These are phyloP conservation scores for Volvariella surrecta DNA, from an alignment of 1,284 basidiomycete species.

Conservation along the genomic window DNA sequence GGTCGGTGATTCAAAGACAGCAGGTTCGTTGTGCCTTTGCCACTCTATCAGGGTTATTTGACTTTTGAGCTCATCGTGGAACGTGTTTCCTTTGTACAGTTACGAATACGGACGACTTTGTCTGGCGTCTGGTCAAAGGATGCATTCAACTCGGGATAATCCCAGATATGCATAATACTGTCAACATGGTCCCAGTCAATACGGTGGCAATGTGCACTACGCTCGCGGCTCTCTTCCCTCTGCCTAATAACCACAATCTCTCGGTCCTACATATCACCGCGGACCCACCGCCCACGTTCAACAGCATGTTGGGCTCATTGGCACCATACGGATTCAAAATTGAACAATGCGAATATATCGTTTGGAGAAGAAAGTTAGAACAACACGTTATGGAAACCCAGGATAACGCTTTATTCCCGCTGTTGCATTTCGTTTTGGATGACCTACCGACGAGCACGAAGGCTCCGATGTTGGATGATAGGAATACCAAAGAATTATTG, in stretches of 20 bases:
- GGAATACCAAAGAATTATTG: conserved; percentile 70
- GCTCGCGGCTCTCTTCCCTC: conserved; percentile 57
- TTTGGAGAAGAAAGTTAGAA: conserved; percentile 90
- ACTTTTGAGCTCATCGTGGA: conserved; percentile 11
- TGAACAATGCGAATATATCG: conserved; percentile 78
- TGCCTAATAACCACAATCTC: conserved; percentile 31
- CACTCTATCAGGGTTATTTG: no score
- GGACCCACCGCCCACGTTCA: conserved; percentile 84
- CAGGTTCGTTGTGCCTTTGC: conserved; percentile 45
- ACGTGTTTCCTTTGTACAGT: conserved; percentile 55
- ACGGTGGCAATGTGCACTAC: conserved; percentile 85
- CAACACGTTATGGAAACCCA: conserved; percentile 90
- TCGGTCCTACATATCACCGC: conserved; percentile 87
- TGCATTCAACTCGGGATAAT: conserved; percentile 93
- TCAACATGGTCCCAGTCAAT: conserved; percentile 98
- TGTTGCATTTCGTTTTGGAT: conserved; percentile 95
- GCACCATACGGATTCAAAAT: conserved; percentile 78
- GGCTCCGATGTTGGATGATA: conserved; percentile 86
- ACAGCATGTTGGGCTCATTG: conserved; percentile 76
- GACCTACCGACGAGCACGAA: conserved; percentile 97
- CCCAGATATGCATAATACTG: conserved; percentile 96
- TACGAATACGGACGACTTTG: conserved; percentile 98
- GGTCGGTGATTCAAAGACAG: conserved; percentile 85
- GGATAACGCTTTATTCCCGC: conserved; percentile 96
- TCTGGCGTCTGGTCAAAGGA: conserved; percentile 97